Evolutionary conservation across 164 flowering plant species (phyloP).

Genomic region (Chimonanthus praecox): DNA sequence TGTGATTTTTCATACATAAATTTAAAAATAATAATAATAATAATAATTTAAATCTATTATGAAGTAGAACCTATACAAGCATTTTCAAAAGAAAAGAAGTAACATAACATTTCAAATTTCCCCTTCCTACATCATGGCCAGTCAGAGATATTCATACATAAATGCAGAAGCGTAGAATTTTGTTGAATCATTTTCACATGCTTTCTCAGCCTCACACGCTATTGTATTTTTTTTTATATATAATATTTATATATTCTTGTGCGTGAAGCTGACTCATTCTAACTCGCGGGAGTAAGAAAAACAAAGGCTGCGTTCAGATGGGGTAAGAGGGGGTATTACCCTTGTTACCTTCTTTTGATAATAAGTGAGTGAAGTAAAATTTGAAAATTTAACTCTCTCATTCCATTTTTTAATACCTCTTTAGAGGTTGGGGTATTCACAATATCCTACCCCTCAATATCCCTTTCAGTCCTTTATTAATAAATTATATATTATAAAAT

Average conservation of each 20-base stretch:
- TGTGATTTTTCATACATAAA: not conserved
- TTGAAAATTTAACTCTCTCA: not conserved
- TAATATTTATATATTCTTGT: too few species aligned
- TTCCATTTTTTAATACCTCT: too few species aligned
- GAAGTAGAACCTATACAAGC: not conserved
- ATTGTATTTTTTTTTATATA: not conserved
- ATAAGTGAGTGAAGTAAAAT: too few species aligned
- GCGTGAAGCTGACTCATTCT: not conserved
- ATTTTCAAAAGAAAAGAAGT: not conserved
- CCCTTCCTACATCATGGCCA: not conserved
- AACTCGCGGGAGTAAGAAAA: not conserved
- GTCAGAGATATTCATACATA: too few species aligned
- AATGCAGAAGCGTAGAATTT: not conserved
- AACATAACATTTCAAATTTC: too few species aligned
- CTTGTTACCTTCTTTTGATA: too few species aligned
- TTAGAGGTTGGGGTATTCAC: not conserved
- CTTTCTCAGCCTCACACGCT: not conserved
- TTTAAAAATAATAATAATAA: too few species aligned
- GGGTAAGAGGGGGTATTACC: too few species aligned
- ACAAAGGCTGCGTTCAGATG: too few species aligned
- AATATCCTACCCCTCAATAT: too few species aligned
- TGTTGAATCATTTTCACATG: not conserved
- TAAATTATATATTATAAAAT: too few species aligned
- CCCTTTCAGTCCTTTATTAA: too few species aligned
- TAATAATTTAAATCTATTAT: not conserved